phyloP scores from a whole-genome alignment of 1,284 basidiomycete species.

The Farysia itapuensis region DNA sequence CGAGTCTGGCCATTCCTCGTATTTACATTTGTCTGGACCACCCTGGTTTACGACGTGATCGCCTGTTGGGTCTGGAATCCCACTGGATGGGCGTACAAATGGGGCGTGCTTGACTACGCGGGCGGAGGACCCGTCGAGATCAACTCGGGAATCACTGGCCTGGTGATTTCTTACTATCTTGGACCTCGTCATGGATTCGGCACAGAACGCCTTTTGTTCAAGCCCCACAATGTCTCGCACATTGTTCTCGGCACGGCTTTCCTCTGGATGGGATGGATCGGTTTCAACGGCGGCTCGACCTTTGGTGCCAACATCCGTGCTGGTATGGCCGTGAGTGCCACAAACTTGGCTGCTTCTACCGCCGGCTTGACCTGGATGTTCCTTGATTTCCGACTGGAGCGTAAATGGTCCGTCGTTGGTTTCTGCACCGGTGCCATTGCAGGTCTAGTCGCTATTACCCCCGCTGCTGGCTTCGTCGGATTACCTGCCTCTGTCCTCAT shows the following conservation, averaged over 20 bases:
- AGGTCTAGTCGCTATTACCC: constrained; percentile 61
- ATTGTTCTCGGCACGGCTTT: constrained; percentile 84
- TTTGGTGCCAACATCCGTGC: constrained; percentile 89
- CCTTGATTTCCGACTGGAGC: constrained; percentile 79
- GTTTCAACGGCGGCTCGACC: constrained; percentile 83
- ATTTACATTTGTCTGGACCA: constrained; percentile 83
- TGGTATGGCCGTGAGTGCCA: constrained; percentile 81
- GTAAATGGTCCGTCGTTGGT: constrained; percentile 69
- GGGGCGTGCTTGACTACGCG: constrained; percentile 89
- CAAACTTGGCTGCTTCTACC: constrained; percentile 71
- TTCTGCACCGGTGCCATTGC: constrained; percentile 61
- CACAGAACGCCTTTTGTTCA: constrained; percentile 80
- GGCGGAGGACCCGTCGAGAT: constrained; percentile 93
- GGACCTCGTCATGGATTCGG: constrained; percentile 86
- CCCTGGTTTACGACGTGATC: constrained; percentile 65
- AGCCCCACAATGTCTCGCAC: constrained; percentile 87
- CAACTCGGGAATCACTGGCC: constrained; percentile 79
- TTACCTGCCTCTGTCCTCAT: constrained; percentile 72
- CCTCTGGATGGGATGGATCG: constrained; percentile 96
- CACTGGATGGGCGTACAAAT: constrained; percentile 84
- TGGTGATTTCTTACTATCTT: constrained; percentile 89
- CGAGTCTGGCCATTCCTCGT: constrained; percentile 84
- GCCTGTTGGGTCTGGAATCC: constrained; percentile 79
- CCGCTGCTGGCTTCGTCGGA: constrained; percentile 63
- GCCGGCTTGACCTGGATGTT: constrained; percentile 86